phyloP scores from a whole-genome alignment of 2,329 filamentous ascomycete genomes.

The Trichoderma brevicompactum region DNA sequence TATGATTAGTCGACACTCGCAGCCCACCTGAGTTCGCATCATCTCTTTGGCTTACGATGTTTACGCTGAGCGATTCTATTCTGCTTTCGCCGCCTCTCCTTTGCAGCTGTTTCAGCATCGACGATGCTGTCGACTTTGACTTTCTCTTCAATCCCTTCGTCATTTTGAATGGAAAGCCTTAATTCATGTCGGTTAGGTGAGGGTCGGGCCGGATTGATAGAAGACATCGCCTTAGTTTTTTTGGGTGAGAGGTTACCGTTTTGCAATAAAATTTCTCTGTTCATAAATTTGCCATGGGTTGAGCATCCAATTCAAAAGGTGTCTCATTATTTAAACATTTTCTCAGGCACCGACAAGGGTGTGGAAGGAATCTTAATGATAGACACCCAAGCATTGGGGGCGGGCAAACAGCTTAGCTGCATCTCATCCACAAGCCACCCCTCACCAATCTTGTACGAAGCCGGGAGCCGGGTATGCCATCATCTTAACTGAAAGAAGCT shows the following conservation, averaged over 20 bases:
- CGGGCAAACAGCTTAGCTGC: constrained; percentile 25
- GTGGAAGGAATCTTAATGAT: constrained; percentile 22
- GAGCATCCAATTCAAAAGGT: not conserved
- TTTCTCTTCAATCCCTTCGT: constrained; percentile 11
- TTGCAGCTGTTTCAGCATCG: constrained; percentile 15
- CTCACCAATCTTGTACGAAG: constrained; percentile 3
- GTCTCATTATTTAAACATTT: constrained; percentile 16
- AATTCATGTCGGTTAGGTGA: not conserved
- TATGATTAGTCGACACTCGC: not conserved
- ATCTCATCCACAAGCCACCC: constrained; percentile 23
- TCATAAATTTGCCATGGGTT: not conserved
- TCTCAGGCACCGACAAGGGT: constrained; percentile 6
- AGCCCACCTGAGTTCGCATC: not conserved
- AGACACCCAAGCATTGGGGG: constrained; percentile 24
- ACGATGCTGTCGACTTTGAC: constrained; percentile 4
- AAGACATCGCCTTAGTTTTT: not conserved
- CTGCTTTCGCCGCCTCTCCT: constrained; percentile 21
- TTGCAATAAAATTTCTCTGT: not conserved
- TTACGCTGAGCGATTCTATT: constrained; percentile 28
- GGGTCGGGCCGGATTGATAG: not conserved
- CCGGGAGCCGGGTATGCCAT: constrained; percentile 14
- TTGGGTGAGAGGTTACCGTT: not conserved
- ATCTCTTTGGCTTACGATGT: constrained; percentile 1
- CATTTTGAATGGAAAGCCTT: constrained; percentile 4
- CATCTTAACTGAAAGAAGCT: not conserved